Evolutionary conservation across 2,329 filamentous ascomycete species (phyloP).

Genomic region (Tolypocladium inflatum): DNA sequence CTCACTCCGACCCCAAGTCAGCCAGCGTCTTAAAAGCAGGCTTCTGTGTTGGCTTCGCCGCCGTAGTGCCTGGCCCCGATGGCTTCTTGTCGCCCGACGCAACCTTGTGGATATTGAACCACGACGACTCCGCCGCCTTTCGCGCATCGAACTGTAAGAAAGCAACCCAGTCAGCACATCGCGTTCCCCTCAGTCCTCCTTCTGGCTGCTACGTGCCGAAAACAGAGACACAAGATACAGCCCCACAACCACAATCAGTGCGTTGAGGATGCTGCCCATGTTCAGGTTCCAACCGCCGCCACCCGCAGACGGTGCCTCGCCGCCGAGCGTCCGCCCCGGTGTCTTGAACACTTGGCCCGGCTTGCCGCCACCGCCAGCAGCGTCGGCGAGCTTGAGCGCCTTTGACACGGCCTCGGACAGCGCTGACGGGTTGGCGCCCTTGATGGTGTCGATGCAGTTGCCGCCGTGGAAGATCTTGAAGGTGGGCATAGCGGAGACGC

Average conservation of each 20-base stretch:
- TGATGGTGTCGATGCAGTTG: constrained; percentile 63
- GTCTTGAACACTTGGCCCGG: constrained; percentile 40
- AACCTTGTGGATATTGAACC: constrained; percentile 43
- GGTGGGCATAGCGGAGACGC: constrained; percentile 82
- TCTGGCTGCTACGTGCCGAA: constrained; percentile 33
- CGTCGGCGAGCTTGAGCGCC: constrained; percentile 43
- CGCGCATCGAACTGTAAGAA: constrained; percentile 47
- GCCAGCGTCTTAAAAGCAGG: constrained; percentile 42
- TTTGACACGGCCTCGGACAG: constrained; percentile 71
- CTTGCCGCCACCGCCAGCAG: constrained; percentile 29
- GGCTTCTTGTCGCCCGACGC: constrained; percentile 11
- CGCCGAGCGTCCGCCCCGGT: constrained; percentile 49
- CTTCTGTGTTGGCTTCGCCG: constrained; percentile 20
- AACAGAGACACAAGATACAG: constrained; percentile 54
- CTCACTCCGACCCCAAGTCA: constrained; percentile 29
- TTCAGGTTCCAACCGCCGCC: constrained; percentile 14
- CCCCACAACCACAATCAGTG: constrained; percentile 45
- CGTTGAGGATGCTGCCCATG: constrained; percentile 36
- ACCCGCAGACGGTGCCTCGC: constrained; percentile 14
- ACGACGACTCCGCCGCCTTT: constrained; percentile 48
- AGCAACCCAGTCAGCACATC: constrained; percentile 12
- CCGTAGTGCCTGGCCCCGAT: constrained; percentile 8
- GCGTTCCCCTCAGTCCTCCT: constrained; percentile 2
- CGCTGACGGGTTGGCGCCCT: constrained; percentile 69
- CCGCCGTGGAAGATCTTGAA: constrained; percentile 84